Conservation (phyloP, 306 rosid genomes). For the Vigna unguiculata region DNA sequence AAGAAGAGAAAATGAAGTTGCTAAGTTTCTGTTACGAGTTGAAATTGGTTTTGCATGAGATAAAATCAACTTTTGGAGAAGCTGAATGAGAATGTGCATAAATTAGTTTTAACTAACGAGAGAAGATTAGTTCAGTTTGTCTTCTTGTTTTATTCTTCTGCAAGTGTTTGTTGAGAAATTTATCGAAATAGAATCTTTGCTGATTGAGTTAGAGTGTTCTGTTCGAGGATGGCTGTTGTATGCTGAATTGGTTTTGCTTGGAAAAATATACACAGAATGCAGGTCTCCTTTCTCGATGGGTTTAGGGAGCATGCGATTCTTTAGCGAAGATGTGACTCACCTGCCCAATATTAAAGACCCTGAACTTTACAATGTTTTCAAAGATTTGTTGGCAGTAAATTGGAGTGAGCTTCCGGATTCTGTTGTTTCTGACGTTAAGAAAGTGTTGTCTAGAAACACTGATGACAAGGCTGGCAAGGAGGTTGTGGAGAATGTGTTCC, state of each 20-base stretch:
- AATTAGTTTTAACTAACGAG: not conserved
- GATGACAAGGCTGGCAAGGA: constrained; percentile 79
- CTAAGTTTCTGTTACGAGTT: not conserved
- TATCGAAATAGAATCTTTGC: not conserved
- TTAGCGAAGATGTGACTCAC: constrained; percentile 63
- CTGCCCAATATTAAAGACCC: constrained; percentile 72
- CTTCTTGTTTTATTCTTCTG: not conserved
- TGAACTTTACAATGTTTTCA: constrained; percentile 66
- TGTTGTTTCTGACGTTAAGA: constrained; percentile 59
- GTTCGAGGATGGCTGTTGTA: constrained; percentile 4
- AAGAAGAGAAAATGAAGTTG: not conserved
- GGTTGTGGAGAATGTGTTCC: constrained; percentile 66
- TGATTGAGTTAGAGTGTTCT: constrained; percentile 25
- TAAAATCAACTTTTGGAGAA: not conserved
- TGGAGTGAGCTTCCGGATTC: constrained; percentile 70
- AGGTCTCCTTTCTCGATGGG: constrained; percentile 60
- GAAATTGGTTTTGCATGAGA: not conserved
- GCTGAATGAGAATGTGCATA: not conserved
- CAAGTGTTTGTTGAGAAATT: not conserved
- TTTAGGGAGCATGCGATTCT: constrained; percentile 61
- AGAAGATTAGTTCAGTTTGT: not conserved
- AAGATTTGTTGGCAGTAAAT: constrained; percentile 80
- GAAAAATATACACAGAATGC: constrained; percentile 56
- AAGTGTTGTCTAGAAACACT: constrained; percentile 68
- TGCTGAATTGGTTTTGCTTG: constrained; percentile 41